These are phyloP conservation scores for Aspergillus hiratsukae DNA, from an alignment of 2,329 filamentous ascomycete species.

Conservation along the genomic window DNA sequence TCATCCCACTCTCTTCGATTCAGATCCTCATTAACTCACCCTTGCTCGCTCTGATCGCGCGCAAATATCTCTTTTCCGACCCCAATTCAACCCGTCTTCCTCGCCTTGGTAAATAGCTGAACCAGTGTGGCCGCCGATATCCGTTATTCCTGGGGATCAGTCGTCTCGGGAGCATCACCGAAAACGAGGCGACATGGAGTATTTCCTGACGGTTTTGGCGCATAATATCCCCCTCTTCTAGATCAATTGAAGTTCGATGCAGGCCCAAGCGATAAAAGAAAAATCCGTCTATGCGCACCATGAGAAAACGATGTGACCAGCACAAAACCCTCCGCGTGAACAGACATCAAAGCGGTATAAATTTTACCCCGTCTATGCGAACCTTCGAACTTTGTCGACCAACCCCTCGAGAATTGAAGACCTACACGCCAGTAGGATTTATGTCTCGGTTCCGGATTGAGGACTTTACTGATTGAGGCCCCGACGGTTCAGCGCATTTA, in stretches of 20 bases:
- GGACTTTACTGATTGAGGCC: conserved; percentile 28
- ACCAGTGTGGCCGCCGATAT: neutral
- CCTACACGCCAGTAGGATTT: neutral
- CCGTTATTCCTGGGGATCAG: neutral
- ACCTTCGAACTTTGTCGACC: neutral
- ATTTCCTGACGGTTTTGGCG: neutral
- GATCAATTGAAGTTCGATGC: neutral
- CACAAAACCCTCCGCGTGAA: conserved; percentile 19
- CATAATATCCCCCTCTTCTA: neutral
- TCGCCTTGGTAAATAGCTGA: neutral
- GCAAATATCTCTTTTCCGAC: neutral
- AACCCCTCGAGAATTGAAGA: neutral
- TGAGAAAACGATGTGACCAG: conserved; percentile 16
- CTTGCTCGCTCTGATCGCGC: neutral
- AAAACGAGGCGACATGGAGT: neutral
- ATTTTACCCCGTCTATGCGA: neutral
- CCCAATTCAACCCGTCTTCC: neutral
- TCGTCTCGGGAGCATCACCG: neutral
- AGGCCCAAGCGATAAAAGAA: neutral
- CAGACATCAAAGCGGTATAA: conserved; percentile 2
- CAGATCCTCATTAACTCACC: conserved; percentile 8
- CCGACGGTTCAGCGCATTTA: conserved; percentile 44
- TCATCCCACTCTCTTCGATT: neutral
- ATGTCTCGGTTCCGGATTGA: neutral
- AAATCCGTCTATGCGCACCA: conserved; percentile 1